These are phyloP conservation scores for Cyclostephanos tholiformis DNA, from an alignment of 108 stramenopile genomes.

Conservation along the genomic window DNA sequence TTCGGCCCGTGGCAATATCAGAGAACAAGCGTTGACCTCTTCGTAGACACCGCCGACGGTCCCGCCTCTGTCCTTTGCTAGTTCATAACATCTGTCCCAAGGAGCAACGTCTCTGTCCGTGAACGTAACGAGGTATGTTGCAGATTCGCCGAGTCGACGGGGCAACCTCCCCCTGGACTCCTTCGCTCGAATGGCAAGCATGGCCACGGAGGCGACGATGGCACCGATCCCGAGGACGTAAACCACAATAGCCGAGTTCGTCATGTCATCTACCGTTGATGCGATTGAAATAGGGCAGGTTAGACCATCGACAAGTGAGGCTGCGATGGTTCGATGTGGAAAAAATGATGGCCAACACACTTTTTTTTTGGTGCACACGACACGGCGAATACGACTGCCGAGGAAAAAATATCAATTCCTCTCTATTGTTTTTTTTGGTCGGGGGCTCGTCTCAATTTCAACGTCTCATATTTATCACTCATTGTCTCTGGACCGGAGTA, in stretches of 20 bases:
- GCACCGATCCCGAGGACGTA: not conserved
- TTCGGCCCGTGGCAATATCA: not conserved
- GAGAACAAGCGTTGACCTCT: constrained; percentile 3
- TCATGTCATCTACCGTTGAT: not conserved
- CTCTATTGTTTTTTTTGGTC: too few species aligned
- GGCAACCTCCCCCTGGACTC: not conserved
- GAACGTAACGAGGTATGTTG: constrained; percentile 1
- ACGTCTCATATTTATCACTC: too few species aligned
- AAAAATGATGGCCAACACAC: too few species aligned
- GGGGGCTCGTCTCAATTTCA: too few species aligned
- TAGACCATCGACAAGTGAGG: too few species aligned
- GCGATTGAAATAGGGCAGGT: too few species aligned
- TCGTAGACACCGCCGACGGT: not conserved
- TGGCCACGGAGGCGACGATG: not conserved
- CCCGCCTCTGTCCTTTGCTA: not conserved
- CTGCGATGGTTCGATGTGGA: too few species aligned
- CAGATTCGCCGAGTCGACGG: not conserved
- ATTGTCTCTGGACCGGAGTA: too few species aligned
- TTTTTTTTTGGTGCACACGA: too few species aligned
- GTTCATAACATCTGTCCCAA: not conserved
- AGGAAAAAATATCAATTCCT: too few species aligned
- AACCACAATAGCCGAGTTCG: not conserved
- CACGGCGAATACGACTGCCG: too few species aligned
- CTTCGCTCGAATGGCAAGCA: not conserved
- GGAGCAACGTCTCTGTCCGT: constrained; percentile 1